Percentiles rank a stretch among this genome's conserved stretches.
These are phyloP conservation scores for Cryptomeria japonica DNA, from an alignment of 75 land plant species.

Conservation along the genomic window DNA sequence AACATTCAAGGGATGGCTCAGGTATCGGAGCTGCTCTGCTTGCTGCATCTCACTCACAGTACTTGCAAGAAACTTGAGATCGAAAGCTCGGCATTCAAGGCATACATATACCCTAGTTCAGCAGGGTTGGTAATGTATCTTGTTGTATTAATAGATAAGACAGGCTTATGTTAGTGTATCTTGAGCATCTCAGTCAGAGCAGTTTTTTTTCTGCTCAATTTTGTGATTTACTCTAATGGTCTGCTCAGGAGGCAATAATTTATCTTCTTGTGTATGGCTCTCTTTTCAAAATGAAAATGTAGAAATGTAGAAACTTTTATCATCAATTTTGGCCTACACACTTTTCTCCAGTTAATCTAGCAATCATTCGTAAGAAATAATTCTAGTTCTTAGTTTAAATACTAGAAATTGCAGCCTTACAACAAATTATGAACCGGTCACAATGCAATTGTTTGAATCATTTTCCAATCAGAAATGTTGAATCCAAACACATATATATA, in stretches of 20 bases:
- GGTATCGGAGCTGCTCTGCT: slow-evolving; percentile 90
- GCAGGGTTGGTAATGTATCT: neutral
- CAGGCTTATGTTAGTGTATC: neutral
- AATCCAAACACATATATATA: neutral
- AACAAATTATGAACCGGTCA: neutral
- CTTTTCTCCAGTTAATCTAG: neutral
- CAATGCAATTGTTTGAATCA: neutral
- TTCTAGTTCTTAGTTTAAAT: neutral
- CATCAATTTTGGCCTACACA: neutral
- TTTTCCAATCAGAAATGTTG: neutral
- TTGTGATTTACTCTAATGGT: neutral
- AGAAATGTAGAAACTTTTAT: neutral
- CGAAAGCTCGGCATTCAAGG: neutral
- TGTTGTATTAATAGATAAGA: neutral
- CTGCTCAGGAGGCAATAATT: neutral
- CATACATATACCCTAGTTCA: neutral
- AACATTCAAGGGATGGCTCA: slow-evolving; percentile 86
- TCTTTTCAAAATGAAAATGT: neutral
- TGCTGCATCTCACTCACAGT: slow-evolving; percentile 80
- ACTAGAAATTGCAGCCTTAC: neutral
- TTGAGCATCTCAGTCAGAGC: neutral
- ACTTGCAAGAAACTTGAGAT: slow-evolving; percentile 13
- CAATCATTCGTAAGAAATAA: neutral
- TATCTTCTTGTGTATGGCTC: neutral
- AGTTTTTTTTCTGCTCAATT: neutral